Evolutionary conservation across 495 filamentous ascomycete species (phyloP).

Genomic region (Terfezia claveryi): DNA sequence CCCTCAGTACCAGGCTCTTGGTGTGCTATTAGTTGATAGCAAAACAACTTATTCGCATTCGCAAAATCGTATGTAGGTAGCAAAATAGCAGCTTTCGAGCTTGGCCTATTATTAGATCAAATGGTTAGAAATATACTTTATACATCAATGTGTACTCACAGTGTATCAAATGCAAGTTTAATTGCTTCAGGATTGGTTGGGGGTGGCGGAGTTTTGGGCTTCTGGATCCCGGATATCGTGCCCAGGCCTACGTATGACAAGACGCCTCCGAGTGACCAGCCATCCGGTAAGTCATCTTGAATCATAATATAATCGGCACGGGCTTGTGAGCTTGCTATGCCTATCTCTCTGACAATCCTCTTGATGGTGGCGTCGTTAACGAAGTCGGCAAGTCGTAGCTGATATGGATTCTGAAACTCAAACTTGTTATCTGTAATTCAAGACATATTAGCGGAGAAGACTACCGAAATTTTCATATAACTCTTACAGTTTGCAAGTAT

Average conservation of each 20-base stretch:
- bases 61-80: conserved; percentile 82
- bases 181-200: conserved; percentile 45
- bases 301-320: conserved; percentile 67
- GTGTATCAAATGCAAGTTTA: conserved; percentile 48
- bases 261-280: conserved; percentile 63
- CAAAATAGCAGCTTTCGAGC: conserved; percentile 52
- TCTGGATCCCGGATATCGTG: conserved; percentile 44
- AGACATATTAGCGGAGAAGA: conserved; percentile 1
- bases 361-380: conserved; percentile 77
- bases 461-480: neutral
- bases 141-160: conserved; percentile 27
- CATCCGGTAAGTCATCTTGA: conserved; percentile 77
- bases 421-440: conserved; percentile 60
- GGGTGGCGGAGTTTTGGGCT: conserved; percentile 29
- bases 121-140: neutral
- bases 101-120: conserved; percentile 35
- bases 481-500: conserved; percentile 57
- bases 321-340: conserved; percentile 38
- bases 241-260: conserved; percentile 48
- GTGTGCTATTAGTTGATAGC: conserved; percentile 52
- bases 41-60: conserved; percentile 88
- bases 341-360: conserved; percentile 56
- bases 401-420: conserved; percentile 93
- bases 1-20: conserved; percentile 34
- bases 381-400: conserved; percentile 86